Base-by-base conservation (phyloP, 768 basidiomycete species). In the Brasilioporus rufonigricans region DNA sequence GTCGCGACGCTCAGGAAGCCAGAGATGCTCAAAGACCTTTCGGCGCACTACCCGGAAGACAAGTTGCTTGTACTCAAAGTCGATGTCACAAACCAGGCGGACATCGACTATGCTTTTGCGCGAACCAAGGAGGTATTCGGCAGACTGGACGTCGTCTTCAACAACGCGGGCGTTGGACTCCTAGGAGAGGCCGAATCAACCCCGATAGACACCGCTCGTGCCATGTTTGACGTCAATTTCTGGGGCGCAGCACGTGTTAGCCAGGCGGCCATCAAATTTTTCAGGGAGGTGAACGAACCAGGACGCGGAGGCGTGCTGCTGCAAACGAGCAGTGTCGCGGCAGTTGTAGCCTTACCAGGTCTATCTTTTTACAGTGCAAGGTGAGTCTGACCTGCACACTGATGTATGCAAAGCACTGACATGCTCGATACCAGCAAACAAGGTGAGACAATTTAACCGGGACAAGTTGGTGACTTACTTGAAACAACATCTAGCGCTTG, bases 251-350 rank as follows among this genome's bases (percentile, higher is more conserved):
- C 9, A 9, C 18, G 33, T 23, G 46, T 47, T 16, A 61, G 59
- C 23, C 59, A 39, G 31, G 60, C 64, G n/a, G 61, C 70, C 7
- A 35, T 72, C 27, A 40, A 52, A 3, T 21, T 21, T n/a, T 39
- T 39, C 19, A 39, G n/a, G 21, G n/a, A 39, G n/a, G 38, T 19
- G 1, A 76, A 76, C 55, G 65, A 62, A 32, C 73, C 73, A 1
- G 57, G 59, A 3, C 50, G 48, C 1, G 73, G 73, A 1, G 76
- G 73, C 5, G 50, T 66, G 1, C 57, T 77, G 4, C 53, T 76
- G 9, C 72, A 76, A 47, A 68, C 63, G 32, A 68, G 66, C 36
- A 73, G 73, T 4, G 53, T 60, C 21, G 52, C 56, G 2, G 76
- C 67, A 8, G 12, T 76, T 2, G 53, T 23, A 5, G 58, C 53